Conservation (phyloP, 192 early-diverging fungal genomes). For the Tieghemiomyces parasiticus region DNA sequence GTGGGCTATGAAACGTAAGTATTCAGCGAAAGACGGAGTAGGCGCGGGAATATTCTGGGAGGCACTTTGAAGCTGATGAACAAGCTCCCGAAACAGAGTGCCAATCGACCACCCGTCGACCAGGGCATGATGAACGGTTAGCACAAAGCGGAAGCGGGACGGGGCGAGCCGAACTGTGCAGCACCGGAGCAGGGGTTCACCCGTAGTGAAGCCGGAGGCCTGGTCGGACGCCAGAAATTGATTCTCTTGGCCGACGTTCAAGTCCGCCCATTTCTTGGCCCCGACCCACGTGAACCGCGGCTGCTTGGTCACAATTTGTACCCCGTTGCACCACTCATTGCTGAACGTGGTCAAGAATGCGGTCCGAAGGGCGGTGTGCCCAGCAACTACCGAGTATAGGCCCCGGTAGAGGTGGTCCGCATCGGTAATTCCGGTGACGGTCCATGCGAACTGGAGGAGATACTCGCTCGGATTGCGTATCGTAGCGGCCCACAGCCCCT, state of each 20-base stretch:
- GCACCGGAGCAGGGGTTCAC: not conserved
- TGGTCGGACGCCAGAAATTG: not conserved
- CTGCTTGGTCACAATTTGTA: not conserved
- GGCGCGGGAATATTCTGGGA: too few species aligned
- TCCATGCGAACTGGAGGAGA: not conserved
- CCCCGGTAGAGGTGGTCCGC: not conserved
- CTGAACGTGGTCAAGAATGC: not conserved
- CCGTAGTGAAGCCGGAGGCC: not conserved
- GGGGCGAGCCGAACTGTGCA: not conserved
- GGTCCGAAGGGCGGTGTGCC: not conserved
- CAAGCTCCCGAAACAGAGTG: not conserved
- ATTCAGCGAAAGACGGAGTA: too few species aligned
- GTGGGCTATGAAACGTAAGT: too few species aligned
- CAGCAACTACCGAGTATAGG: not conserved
- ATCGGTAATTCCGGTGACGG: not conserved
- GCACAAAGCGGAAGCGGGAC: not conserved
- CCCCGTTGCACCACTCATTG: not conserved
- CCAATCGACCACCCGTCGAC: not conserved
- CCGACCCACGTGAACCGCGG: not conserved
- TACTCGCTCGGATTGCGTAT: not conserved
- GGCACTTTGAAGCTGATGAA: not conserved
- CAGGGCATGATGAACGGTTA: not conserved
- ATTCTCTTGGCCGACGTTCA: not conserved
- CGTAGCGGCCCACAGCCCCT: not conserved
- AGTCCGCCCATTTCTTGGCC: not conserved